Evolutionary conservation across 768 basidiomycete genomes (phyloP).

Genomic region (Mycena leptocephala): DNA sequence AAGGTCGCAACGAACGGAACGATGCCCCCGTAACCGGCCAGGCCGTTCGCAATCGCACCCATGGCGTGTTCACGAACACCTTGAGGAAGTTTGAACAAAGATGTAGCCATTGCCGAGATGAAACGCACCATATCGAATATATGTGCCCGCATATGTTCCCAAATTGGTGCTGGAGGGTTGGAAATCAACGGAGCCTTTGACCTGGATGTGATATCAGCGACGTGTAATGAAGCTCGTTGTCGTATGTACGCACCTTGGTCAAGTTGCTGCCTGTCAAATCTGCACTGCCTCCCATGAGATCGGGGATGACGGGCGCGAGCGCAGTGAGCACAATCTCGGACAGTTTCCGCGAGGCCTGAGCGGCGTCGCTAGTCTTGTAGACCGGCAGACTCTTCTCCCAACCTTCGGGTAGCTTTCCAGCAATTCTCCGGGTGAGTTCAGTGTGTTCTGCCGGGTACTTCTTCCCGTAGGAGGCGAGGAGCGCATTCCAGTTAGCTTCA

Average conservation of each 20-base stretch:
- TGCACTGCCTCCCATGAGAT: slow-evolving; percentile 91
- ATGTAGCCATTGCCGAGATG: background rate
- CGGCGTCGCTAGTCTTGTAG: slow-evolving; percentile 88
- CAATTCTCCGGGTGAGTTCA: slow-evolving; percentile 89
- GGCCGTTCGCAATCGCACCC: slow-evolving; percentile 96
- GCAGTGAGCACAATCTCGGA: slow-evolving; percentile 92
- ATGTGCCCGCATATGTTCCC: slow-evolving; percentile 89
- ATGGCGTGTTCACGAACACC: slow-evolving; percentile 96
- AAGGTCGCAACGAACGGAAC: slow-evolving; percentile 95
- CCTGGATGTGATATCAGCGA: slow-evolving; percentile 52
- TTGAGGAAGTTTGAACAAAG: background rate
- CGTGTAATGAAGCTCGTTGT: background rate
- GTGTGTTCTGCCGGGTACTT: slow-evolving; percentile 90
- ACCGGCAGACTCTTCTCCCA: slow-evolving; percentile 92
- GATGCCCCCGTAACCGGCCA: slow-evolving; percentile 91
- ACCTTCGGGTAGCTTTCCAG: slow-evolving; percentile 85
- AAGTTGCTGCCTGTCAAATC: slow-evolving; percentile 95
- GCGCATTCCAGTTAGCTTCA: slow-evolving; percentile 82
- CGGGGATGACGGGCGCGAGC: slow-evolving; percentile 83
- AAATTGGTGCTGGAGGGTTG: slow-evolving; percentile 90
- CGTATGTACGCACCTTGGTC: slow-evolving; percentile 26
- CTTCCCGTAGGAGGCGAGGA: slow-evolving; percentile 78
- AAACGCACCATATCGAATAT: slow-evolving; percentile 87
- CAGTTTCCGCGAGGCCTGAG: slow-evolving; percentile 93
- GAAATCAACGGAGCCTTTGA: slow-evolving; percentile 91